Evolutionary conservation across 495 filamentous ascomycete genomes (phyloP), one percentile per base, ranked within the genome.

Genomic region (Podospora pseudocomata): DNA sequence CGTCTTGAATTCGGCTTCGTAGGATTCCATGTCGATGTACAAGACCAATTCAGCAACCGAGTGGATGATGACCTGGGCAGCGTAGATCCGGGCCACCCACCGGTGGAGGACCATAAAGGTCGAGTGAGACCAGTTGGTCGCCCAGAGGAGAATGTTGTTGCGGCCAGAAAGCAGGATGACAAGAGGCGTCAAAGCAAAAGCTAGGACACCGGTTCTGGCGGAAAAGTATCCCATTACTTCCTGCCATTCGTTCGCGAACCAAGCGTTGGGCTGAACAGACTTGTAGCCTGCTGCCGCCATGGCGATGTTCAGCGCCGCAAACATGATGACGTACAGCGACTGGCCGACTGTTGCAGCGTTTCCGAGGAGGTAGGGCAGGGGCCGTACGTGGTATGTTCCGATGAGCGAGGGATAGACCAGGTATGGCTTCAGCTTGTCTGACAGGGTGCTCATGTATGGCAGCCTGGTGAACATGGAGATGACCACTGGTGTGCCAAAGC

Each of bases 81-180:
- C 68, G 53, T 73, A 78, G 23, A 85, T 61, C 9, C 77, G 72
- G 18, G 81, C 83, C 2, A 82, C 72, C 80, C 80, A 85, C 5
- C 80, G 81, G 66, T 85, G 83, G 0, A 83, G 71, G 4, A 84
- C 64, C 18, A 83, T 15, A 63, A 73, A 85, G 0, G 82, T 85
- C 19, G 74, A 74, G 60, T 83, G 76, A 5, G 74, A 72, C 82
- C 82, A 84, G 68, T 82, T 77, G 1, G 81, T 82, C 5, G 83
- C 60, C 75, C 75, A 81, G 6, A 83, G 73, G 2, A 85, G 78
- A 11, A 83, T 49, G 69, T 84, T 83, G 69, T 85, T 84, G n/a
- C 83, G 68, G 0, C 72, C 68, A 0, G 79, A 65, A 65, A 77
- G 82, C 23, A 85, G 71, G 4, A 82, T 49, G 39, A 65, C 39